phyloP scores from a whole-genome alignment of 2,329 filamentous ascomycete genomes.

The Leptographium flavum region DNA sequence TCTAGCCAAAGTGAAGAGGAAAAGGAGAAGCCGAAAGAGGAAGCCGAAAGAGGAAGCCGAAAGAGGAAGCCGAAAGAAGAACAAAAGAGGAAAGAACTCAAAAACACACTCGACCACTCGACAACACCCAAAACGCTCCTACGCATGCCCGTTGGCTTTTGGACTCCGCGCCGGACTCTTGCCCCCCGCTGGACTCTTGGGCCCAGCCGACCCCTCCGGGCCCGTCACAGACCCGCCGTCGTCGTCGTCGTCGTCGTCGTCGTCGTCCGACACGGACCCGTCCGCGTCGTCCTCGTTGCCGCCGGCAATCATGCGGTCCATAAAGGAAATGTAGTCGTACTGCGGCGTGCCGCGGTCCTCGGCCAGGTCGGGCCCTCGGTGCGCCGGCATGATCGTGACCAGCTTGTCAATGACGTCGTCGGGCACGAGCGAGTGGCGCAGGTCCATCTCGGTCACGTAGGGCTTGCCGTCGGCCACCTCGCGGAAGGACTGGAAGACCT shows the following conservation, averaged over 20 bases:
- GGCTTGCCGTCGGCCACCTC: constrained; percentile 98
- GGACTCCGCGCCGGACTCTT: no score
- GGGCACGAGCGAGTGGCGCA: constrained; percentile 85
- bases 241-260: not conserved
- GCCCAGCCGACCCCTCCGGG: constrained; percentile 14
- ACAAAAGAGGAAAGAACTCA: no score
- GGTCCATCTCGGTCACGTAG: constrained; percentile 95
- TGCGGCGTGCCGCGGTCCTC: constrained; percentile 75
- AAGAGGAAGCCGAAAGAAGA: no score
- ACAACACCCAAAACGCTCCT: no score
- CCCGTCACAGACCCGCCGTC: not conserved
- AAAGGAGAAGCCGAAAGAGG: no score
- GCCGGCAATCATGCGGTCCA: constrained; percentile 66
- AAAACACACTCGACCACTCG: no score
- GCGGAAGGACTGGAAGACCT: constrained; percentile 94
- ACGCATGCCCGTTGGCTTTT: no score
- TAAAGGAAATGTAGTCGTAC: constrained; percentile 94
- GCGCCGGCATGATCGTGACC: constrained; percentile 69
- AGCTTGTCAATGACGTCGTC: constrained; percentile 95
- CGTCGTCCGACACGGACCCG: not conserved
- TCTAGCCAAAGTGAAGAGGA: no score
- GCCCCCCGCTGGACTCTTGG: not conserved
- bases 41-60: no score
- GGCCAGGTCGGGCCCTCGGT: constrained; percentile 70
- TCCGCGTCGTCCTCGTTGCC: constrained; percentile 11